These are phyloP conservation scores for Tulasnella sp. DNA, from an alignment of 768 basidiomycete species.

Conservation along the genomic window DNA sequence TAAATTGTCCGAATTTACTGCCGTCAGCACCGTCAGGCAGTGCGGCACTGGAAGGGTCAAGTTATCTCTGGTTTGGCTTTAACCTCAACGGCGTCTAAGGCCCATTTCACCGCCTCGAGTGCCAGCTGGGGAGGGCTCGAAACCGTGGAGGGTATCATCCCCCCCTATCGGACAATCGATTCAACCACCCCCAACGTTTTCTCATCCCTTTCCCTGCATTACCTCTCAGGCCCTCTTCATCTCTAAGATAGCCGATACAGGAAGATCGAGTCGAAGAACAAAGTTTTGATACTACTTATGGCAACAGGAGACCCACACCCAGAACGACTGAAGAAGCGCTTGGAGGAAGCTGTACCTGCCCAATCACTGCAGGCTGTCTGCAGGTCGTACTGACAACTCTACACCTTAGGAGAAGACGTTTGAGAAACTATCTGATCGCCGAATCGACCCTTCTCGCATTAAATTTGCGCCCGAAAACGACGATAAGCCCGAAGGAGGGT, in stretches of 20 bases:
- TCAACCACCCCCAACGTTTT: background rate
- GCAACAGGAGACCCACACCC: background rate
- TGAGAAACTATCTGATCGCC: background rate
- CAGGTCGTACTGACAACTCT: background rate
- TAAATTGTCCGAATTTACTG: background rate
- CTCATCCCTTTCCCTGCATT: background rate
- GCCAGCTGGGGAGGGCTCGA: background rate
- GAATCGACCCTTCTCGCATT: background rate
- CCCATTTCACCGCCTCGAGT: background rate
- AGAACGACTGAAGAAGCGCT: background rate
- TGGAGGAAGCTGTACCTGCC: background rate
- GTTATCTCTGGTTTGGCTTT: no score
- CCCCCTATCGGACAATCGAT: background rate
- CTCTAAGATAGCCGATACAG: background rate
- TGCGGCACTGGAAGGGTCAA: background rate
- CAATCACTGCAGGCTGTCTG: background rate
- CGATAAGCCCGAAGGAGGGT: background rate
- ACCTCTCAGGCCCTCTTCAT: background rate
- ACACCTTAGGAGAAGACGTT: background rate
- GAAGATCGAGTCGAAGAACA: background rate
- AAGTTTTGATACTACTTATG: background rate
- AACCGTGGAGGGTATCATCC: background rate
- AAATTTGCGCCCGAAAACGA: background rate
- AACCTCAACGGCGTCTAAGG: no score
- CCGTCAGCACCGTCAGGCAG: background rate